Base-by-base conservation (phyloP, 352 stramenopile species). In the Globisporangium abappressorium region DNA sequence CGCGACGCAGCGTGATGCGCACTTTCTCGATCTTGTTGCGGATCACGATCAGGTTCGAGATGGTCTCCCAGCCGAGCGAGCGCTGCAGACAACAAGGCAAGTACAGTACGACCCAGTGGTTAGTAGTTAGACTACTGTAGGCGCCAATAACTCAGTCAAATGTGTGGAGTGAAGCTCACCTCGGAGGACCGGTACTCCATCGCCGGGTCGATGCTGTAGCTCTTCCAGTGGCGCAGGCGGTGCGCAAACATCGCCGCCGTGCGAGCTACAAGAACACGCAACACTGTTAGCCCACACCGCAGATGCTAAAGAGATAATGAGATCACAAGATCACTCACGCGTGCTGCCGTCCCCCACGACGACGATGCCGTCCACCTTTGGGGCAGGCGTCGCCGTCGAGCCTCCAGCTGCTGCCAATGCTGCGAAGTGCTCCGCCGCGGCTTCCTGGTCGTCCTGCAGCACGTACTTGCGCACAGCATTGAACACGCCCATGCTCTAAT, bases 1-100 rank as follows among this genome's bases (percentile, higher is more conserved):
- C 87, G 20, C 80, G 70, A 0, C 74, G 72, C 51, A 94, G 59
- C 1, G 70, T 65, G 66, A 93, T 91, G 33, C 82, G 82, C 20
- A 94, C 83, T 34, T 93, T 89, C 56, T 94, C 84, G 54, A 94
- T 93, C 67, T 94, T 94, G 70, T 92, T 91, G 69, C 83, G 76
- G 43, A 94, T 78, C 57, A 90, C 79, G 9, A 93, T 80, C 24
- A 94, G 71, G 66, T 94, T 94, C 7, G 69, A 64, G 34, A 94
- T 79, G 4, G 70, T 56, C 7, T 68, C 47, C 87, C 87, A 94
- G 5, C 74, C 63, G 2, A 77, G 66, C 3, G 82, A 80, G 0
- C 77, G 78, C 76, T 90, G 22, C 0, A 46, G 41, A 56, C 60
- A 62, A 24, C 53, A 41, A 59, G 22, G 5, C 2, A 65, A 28